Percentiles rank a stretch among this genome's conserved stretches.
Evolutionary conservation across 352 stramenopile species (phyloP).

Genomic region (Phytophthora pistaciae): DNA sequence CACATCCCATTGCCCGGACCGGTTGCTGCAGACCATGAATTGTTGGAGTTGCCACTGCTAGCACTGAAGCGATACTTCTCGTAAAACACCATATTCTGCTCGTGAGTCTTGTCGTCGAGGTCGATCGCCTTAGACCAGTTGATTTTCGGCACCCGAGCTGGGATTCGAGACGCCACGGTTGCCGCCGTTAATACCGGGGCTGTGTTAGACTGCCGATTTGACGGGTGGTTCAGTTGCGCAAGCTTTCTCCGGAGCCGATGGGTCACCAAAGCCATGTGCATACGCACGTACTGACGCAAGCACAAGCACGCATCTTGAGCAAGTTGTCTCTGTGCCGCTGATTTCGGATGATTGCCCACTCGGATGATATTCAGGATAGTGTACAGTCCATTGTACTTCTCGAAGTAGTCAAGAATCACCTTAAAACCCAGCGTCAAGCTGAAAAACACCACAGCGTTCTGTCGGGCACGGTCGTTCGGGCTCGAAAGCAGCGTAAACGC

Average conservation of each 20-base stretch:
- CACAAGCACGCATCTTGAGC: conserved; percentile 88
- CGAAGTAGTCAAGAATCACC: conserved; percentile 85
- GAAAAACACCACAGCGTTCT: conserved; percentile 89
- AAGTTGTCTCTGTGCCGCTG: conserved; percentile 77
- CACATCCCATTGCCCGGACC: conserved; percentile 72
- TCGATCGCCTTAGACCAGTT: conserved; percentile 82
- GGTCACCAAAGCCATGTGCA: conserved; percentile 80
- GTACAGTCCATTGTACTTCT: conserved; percentile 87
- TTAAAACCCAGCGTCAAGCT: conserved; percentile 84
- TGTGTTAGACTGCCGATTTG: conserved; percentile 48
- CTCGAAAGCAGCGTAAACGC: conserved; percentile 77
- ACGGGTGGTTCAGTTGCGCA: conserved; percentile 65
- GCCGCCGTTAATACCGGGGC: conserved; percentile 59
- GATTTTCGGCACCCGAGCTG: conserved; percentile 76
- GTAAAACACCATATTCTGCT: conserved; percentile 86
- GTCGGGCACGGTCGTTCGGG: conserved; percentile 79
- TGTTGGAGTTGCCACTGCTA: conserved; percentile 44
- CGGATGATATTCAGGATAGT: conserved; percentile 88
- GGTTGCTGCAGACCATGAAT: conserved; percentile 64
- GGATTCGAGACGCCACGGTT: conserved; percentile 62
- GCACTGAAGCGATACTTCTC: conserved; percentile 87
- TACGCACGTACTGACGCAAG: conserved; percentile 84
- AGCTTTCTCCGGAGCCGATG: conserved; percentile 75
- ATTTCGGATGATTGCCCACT: conserved; percentile 81
- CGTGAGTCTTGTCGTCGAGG: conserved; percentile 87